Conservation (phyloP, 768 basidiomycete species). For the Auricularia sp. region DNA sequence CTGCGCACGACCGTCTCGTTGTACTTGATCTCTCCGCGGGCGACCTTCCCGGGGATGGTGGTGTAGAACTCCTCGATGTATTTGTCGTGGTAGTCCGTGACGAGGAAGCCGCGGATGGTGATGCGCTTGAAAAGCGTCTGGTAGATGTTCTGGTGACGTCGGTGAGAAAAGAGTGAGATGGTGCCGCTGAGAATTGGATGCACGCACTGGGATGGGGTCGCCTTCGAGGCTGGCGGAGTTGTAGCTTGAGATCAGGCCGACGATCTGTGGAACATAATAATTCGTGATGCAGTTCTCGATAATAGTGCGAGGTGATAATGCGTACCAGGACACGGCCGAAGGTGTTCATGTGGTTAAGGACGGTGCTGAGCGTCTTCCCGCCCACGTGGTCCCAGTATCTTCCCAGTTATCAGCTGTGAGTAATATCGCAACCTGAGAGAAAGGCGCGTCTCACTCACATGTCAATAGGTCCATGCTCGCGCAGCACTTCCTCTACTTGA, state of each 20-base stretch:
- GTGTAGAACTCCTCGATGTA: slow-evolving; percentile 33
- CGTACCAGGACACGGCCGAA: slow-evolving; percentile 39
- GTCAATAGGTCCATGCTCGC: slow-evolving; percentile 25
- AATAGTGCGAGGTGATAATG: neutral
- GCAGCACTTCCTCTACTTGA: slow-evolving; percentile 20
- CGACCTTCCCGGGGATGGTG: slow-evolving; percentile 30
- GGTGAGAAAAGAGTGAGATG: slow-evolving; percentile 6
- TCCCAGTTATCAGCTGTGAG: neutral
- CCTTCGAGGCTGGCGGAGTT: slow-evolving; percentile 13
- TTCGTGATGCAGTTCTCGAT: neutral
- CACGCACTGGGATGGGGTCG: slow-evolving; percentile 11
- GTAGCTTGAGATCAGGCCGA: slow-evolving; percentile 10
- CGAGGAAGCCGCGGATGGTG: slow-evolving; percentile 36
- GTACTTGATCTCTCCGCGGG: slow-evolving; percentile 37
- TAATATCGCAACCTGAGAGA: neutral
- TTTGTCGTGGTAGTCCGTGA: slow-evolving; percentile 24
- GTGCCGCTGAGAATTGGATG: slow-evolving; percentile 16
- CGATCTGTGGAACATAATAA: neutral
- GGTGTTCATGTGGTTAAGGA: slow-evolving; percentile 33
- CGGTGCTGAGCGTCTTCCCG: slow-evolving; percentile 48
- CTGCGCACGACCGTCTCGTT: slow-evolving; percentile 36
- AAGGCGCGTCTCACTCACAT: slow-evolving; percentile 13
- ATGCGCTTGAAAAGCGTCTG: slow-evolving; percentile 29
- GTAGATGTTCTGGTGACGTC: slow-evolving; percentile 29
- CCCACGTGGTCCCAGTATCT: slow-evolving; percentile 53